These are phyloP conservation scores for Silene coronaria DNA, from an alignment of 179 eudicot genomes.

Conservation along the genomic window DNA sequence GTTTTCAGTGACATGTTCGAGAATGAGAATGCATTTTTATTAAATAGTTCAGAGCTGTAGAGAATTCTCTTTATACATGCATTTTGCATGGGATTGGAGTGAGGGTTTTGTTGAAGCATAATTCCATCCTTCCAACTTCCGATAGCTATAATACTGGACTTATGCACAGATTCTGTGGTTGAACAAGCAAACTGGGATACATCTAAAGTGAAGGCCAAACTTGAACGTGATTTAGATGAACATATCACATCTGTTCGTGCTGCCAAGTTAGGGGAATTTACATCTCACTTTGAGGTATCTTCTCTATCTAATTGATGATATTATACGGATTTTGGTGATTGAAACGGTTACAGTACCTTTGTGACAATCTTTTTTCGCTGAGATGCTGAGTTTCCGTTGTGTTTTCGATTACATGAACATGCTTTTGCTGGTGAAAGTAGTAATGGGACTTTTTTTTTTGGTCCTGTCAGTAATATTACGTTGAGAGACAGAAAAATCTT, in stretches of 20 bases:
- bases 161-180: constrained; percentile 55
- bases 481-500: constrained; percentile 5
- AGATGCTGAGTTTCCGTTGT: background rate
- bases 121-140: background rate
- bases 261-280: constrained; percentile 79
- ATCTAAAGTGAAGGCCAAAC: constrained; percentile 70
- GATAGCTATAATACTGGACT: background rate
- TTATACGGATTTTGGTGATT: background rate
- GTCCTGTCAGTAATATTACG: background rate
- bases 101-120: constrained; percentile 1
- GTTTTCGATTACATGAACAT: background rate
- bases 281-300: constrained; percentile 68
- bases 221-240: constrained; percentile 79
- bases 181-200: constrained; percentile 82
- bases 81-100: background rate
- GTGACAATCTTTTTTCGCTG: background rate
- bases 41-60: background rate
- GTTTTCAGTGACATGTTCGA: background rate
- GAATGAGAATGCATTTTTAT: background rate
- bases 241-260: constrained; percentile 63
- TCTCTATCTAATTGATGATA: background rate
- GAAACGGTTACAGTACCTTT: background rate
- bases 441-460: background rate
- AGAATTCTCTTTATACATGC: background rate
- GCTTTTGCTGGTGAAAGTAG: background rate